These are phyloP conservation scores for Penicillium ucsense DNA, from an alignment of 495 filamentous ascomycete genomes.

Conservation along the genomic window DNA sequence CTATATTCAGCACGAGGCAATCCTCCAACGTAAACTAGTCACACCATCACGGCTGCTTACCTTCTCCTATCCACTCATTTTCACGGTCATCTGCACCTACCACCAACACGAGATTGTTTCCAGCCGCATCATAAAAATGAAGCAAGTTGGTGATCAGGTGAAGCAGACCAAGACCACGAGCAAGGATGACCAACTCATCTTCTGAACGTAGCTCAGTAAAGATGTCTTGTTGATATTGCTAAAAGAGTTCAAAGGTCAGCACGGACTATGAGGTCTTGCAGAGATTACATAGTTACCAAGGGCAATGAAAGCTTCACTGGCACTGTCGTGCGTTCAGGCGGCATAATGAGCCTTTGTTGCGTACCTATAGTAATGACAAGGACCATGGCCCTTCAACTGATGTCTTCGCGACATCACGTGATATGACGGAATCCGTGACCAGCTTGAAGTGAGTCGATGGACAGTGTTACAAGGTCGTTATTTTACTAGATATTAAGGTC, in stretches of 20 bases:
- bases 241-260: slow-evolving; percentile 8
- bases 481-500: neutral
- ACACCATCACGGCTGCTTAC: slow-evolving; percentile 17
- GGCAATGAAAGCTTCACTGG: slow-evolving; percentile 91
- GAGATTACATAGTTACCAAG: slow-evolving; percentile 43
- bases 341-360: slow-evolving; percentile 37
- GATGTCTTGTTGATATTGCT: slow-evolving; percentile 82
- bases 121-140: slow-evolving; percentile 92
- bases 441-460: neutral
- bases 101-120: slow-evolving; percentile 82
- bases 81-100: slow-evolving; percentile 89
- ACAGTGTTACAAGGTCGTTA: neutral
- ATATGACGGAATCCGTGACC: slow-evolving; percentile 22
- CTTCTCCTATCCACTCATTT: slow-evolving; percentile 87
- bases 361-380: no score
- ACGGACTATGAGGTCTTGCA: no score
- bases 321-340: slow-evolving; percentile 45
- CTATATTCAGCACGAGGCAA: slow-evolving; percentile 4
- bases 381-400: neutral
- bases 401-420: slow-evolving; percentile 26
- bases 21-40: no score
- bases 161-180: slow-evolving; percentile 83
- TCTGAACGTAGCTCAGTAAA: slow-evolving; percentile 82
- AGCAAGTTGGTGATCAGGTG: slow-evolving; percentile 87
- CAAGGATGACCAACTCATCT: slow-evolving; percentile 88